A percentile compares a stretch with the other conserved stretches of the same genome.
These are phyloP conservation scores for Melastoma malabathricum DNA, from an alignment of 345 rosid species.

Conservation along the genomic window DNA sequence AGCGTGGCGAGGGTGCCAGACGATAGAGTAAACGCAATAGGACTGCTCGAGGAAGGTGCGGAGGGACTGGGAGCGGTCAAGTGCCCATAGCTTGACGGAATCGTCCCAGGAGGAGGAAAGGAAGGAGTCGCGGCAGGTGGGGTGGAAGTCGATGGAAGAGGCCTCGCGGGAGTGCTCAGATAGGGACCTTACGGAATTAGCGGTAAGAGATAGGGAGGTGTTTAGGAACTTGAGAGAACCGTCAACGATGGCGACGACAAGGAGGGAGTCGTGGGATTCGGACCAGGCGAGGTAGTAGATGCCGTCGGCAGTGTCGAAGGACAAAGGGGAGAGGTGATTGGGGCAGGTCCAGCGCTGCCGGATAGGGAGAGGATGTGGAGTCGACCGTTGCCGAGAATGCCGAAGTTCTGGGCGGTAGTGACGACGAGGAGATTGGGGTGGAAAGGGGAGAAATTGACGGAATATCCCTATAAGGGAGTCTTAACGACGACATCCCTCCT, in stretches of 20 bases:
- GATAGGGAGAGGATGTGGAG: constrained; percentile 65
- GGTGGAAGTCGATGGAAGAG: constrained; percentile 68
- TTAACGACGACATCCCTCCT: constrained; percentile 82
- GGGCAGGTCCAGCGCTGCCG: constrained; percentile 33
- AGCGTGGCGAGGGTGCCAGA: constrained; percentile 83
- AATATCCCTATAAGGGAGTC: constrained; percentile 75
- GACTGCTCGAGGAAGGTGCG: constrained; percentile 87
- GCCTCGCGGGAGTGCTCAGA: constrained; percentile 93
- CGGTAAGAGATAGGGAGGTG: constrained; percentile 51
- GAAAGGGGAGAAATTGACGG: constrained; percentile 85
- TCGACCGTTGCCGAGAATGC: constrained; percentile 92
- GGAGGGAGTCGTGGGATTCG: constrained; percentile 83
- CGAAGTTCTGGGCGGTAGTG: constrained; percentile 85
- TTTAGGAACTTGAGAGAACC: constrained; percentile 87
- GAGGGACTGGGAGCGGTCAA: constrained; percentile 72
- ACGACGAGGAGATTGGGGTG: constrained; percentile 79
- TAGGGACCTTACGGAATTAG: constrained; percentile 68
- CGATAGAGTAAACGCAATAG: constrained; percentile 68
- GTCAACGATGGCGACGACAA: constrained; percentile 68
- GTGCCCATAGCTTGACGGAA: constrained; percentile 76
- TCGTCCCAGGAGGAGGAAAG: constrained; percentile 89
- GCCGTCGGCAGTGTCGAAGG: constrained; percentile 81
- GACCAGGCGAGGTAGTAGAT: constrained; percentile 89
- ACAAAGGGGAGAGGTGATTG: constrained; percentile 14
- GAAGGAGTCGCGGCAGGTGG: constrained; percentile 89